Evolutionary conservation across 148 eudicot genomes (phyloP).

Genomic region (Pharnaceum exiguum): DNA sequence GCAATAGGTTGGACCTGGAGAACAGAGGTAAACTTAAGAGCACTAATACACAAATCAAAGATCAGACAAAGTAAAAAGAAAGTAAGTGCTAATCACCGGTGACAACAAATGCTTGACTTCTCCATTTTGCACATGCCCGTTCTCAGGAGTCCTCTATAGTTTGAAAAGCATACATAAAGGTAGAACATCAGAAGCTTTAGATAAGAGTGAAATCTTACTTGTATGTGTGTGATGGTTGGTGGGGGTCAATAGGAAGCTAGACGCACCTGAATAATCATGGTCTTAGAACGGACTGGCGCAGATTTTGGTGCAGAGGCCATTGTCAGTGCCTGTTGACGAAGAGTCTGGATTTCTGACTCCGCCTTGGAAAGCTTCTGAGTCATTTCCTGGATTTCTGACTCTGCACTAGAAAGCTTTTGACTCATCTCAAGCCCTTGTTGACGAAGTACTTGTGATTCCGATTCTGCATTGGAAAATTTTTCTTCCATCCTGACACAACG

Average conservation of each 20-base stretch:
- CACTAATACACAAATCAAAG: constrained; percentile 5
- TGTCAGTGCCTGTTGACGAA: constrained; percentile 95
- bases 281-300: constrained; percentile 64
- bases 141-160: constrained; percentile 79
- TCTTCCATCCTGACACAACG: constrained; percentile 76
- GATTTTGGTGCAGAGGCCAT: constrained; percentile 80
- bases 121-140: constrained; percentile 67
- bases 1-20: constrained; percentile 46
- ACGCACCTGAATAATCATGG: constrained; percentile 58
- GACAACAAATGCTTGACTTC: constrained; percentile 42
- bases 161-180: constrained; percentile 10
- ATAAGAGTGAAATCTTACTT: not conserved
- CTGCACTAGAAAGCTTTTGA: constrained; percentile 70
- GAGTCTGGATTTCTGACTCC: constrained; percentile 92
- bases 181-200: not conserved
- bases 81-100: constrained; percentile 23
- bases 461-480: constrained; percentile 75
- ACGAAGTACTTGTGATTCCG: constrained; percentile 94
- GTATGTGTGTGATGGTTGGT: too few relatives aligned
- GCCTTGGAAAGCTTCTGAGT: constrained; percentile 73
- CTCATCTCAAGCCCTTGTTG: constrained; percentile 91
- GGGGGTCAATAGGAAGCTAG: constrained; percentile 11
- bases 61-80: constrained; percentile 1
- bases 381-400: constrained; percentile 30
- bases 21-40: too few relatives aligned